Evolutionary conservation across 164 flowering plant genomes (phyloP).

Genomic region (Annona squamosa): DNA sequence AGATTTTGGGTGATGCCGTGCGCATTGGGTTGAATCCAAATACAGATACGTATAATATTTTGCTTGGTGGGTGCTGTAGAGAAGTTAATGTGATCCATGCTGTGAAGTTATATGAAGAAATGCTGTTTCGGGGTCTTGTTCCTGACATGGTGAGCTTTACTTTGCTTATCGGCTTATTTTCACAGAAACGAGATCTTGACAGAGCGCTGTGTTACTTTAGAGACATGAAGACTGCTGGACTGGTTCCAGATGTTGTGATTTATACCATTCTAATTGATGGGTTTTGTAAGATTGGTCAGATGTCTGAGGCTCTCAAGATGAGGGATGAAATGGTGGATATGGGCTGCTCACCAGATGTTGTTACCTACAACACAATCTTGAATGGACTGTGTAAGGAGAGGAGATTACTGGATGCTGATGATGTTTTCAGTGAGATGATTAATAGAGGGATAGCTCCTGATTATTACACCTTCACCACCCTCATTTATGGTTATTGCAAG

Average conservation of each 20-base stretch:
- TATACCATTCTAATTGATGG: slow-evolving; percentile 79
- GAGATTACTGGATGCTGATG: slow-evolving; percentile 62
- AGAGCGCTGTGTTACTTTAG: slow-evolving; percentile 45
- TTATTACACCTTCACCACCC: slow-evolving; percentile 62
- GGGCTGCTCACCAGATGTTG: slow-evolving; percentile 61
- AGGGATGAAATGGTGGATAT: slow-evolving; percentile 66
- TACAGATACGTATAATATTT: slow-evolving; percentile 55
- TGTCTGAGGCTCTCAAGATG: slow-evolving; percentile 61
- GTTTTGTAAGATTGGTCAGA: slow-evolving; percentile 51
- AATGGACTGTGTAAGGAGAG: slow-evolving; percentile 73
- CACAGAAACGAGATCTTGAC: slow-evolving; percentile 53
- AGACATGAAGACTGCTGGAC: slow-evolving; percentile 48
- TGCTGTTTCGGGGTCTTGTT: slow-evolving; percentile 35
- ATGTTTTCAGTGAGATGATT: slow-evolving; percentile 67
- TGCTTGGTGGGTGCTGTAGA: slow-evolving; percentile 62
- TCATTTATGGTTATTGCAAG: slow-evolving; percentile 74
- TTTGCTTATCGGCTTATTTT: slow-evolving; percentile 51
- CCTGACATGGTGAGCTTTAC: slow-evolving; percentile 79
- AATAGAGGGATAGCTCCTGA: slow-evolving; percentile 70
- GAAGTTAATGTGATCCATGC: slow-evolving; percentile 39
- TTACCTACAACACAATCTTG: slow-evolving; percentile 71
- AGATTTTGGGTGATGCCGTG: slow-evolving; percentile 49
- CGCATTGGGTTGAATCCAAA: slow-evolving; percentile 52
- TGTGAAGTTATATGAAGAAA: slow-evolving; percentile 38
- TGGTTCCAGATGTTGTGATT: slow-evolving; percentile 65